Evolutionary conservation across 306 rosid species (phyloP).

Genomic region (Pachyrhizus erosus): DNA sequence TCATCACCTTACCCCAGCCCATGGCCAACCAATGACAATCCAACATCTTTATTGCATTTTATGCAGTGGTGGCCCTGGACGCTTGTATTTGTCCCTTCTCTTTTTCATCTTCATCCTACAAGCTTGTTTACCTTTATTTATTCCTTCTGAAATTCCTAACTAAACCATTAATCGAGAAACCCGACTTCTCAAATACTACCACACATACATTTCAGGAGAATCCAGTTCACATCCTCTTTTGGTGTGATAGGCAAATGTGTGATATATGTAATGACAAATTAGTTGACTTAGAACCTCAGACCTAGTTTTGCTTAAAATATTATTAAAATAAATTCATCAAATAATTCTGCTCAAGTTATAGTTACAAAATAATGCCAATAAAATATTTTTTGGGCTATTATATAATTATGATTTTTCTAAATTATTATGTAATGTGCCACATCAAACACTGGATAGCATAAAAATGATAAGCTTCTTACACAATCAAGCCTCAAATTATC

Average conservation of each 20-base stretch:
- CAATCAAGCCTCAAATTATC: conserved; percentile 2
- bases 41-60: neutral
- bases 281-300: neutral
- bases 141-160: neutral
- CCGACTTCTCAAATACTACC: conserved; percentile 1
- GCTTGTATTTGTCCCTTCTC: neutral
- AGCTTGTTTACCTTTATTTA: conserved; percentile 8
- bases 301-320: conserved; percentile 6
- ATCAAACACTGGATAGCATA: conserved; percentile 17
- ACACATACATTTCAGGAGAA: conserved; percentile 2
- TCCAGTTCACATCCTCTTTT: neutral
- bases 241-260: neutral
- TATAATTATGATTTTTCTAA: neutral
- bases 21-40: neutral
- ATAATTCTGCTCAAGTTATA: conserved; percentile 11
- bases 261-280: neutral
- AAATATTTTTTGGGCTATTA: neutral
- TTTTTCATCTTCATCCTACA: conserved; percentile 4
- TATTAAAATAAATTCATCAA: conserved; percentile 2
- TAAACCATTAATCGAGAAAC: neutral
- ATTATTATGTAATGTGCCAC: conserved; percentile 3
- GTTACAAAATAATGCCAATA: neutral
- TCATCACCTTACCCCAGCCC: conserved; percentile 13
- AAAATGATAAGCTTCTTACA: neutral
- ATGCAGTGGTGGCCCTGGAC: neutral